Percentiles rank a stretch among this genome's conserved stretches.
phyloP scores from a whole-genome alignment of 805 yeast species.

The Maudiozyma barnettii region DNA sequence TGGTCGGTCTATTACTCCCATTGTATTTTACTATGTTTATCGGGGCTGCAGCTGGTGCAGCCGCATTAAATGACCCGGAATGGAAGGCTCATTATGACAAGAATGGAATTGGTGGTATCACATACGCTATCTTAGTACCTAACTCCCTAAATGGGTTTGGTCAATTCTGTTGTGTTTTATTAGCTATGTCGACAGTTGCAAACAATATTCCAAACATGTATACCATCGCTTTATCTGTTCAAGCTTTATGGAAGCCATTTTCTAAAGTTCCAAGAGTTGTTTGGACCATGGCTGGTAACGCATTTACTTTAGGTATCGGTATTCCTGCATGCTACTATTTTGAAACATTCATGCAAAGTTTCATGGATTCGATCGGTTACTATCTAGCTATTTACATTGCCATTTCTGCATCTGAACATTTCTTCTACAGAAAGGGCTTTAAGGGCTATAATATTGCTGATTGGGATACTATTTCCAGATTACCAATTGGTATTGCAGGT shows the following conservation, averaged over 20 bases:
- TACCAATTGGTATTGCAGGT: conserved; percentile 76
- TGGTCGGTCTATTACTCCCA: conserved; percentile 55
- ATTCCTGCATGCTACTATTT: conserved; percentile 80
- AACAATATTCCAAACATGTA: conserved; percentile 91
- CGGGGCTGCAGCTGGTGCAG: conserved; percentile 81
- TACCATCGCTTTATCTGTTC: conserved; percentile 79
- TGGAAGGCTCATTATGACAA: conserved; percentile 44
- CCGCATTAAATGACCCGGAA: conserved; percentile 36
- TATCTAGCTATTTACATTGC: conserved; percentile 80
- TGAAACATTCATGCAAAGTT: conserved; percentile 61
- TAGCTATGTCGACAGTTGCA: conserved; percentile 79
- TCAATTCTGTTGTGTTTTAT: conserved; percentile 72
- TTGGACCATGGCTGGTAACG: conserved; percentile 74
- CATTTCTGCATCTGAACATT: conserved; percentile 68
- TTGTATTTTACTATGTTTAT: conserved; percentile 60
- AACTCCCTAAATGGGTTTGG: conserved; percentile 82
- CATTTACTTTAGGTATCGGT: conserved; percentile 69
- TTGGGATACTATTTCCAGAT: conserved; percentile 44
- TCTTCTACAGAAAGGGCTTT: conserved; percentile 59
- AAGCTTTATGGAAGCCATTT: conserved; percentile 68
- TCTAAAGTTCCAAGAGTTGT: conserved; percentile 66
- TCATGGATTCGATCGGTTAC: conserved; percentile 87
- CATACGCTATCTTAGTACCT: conserved; percentile 65
- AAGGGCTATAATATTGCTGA: conserved; percentile 52
- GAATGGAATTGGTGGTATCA: conserved; percentile 69